Evolutionary conservation across 2,329 filamentous ascomycete genomes (phyloP).

Genomic region (Bipolaris oryzae): DNA sequence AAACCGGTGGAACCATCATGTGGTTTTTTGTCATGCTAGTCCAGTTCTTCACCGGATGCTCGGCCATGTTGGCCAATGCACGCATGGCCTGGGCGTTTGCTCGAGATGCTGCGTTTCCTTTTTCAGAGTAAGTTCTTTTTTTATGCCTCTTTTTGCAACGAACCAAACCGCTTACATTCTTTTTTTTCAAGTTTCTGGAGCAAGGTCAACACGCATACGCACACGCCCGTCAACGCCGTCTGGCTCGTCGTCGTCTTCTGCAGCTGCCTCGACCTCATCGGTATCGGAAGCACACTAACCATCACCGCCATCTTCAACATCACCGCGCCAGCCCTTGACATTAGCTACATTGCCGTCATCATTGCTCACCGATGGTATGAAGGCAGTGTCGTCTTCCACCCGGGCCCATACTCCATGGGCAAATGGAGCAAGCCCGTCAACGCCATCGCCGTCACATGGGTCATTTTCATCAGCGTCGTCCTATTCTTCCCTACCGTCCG

Average conservation of each 20-base stretch:
- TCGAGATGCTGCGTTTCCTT: slow-evolving; percentile 65
- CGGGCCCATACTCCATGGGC: slow-evolving; percentile 64
- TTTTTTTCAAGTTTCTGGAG: slow-evolving; percentile 54
- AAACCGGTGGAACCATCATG: slow-evolving; percentile 63
- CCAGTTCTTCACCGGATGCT: slow-evolving; percentile 69
- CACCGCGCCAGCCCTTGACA: slow-evolving; percentile 54
- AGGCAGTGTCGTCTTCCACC: slow-evolving; percentile 59
- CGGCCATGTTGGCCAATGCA: slow-evolving; percentile 68
- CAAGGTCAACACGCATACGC: slow-evolving; percentile 59
- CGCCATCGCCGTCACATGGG: slow-evolving; percentile 64
- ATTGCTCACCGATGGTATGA: slow-evolving; percentile 62
- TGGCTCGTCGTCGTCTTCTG: slow-evolving; percentile 68
- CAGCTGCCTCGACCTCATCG: slow-evolving; percentile 58
- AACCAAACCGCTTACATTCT: slow-evolving; percentile 21
- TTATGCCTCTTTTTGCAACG: background rate
- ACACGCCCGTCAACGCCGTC: slow-evolving; percentile 67
- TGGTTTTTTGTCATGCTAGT: slow-evolving; percentile 68
- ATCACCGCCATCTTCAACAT: slow-evolving; percentile 58
- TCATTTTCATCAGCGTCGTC: slow-evolving; percentile 66
- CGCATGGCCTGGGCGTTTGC: slow-evolving; percentile 68
- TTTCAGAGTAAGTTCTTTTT: slow-evolving; percentile 56
- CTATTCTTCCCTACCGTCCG: slow-evolving; percentile 58
- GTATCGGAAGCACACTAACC: slow-evolving; percentile 57
- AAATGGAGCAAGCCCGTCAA: slow-evolving; percentile 63
- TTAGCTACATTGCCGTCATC: slow-evolving; percentile 67